Evolutionary conservation across 352 stramenopile genomes (phyloP).

Genomic region (Phytophthora megakarya): DNA sequence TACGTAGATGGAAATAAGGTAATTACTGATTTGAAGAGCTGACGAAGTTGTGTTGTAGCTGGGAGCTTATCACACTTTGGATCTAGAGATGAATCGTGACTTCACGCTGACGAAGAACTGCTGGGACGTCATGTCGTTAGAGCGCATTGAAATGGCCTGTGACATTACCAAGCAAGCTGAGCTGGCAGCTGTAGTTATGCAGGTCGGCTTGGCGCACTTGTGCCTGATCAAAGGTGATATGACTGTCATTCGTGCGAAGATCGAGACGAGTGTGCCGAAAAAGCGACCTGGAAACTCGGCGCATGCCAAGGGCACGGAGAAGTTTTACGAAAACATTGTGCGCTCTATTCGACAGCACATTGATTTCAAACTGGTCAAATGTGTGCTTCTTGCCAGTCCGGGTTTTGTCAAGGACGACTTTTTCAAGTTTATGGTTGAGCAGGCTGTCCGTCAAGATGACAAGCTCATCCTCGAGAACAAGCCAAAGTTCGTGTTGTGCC

Average conservation of each 20-base stretch:
- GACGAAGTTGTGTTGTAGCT: constrained; percentile 54
- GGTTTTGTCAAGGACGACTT: constrained; percentile 99
- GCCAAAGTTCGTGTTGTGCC: constrained; percentile 95
- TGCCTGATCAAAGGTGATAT: constrained; percentile 98
- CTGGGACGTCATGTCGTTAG: constrained; percentile 98
- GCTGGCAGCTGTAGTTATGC: constrained; percentile 97
- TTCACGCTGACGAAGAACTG: constrained; percentile 96
- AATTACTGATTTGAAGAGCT: not conserved
- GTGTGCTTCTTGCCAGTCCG: constrained; percentile 94
- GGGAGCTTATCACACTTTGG: constrained; percentile 97
- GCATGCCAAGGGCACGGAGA: constrained; percentile 93
- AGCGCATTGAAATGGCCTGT: constrained; percentile 95
- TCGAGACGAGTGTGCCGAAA: constrained; percentile 97
- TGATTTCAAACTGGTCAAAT: constrained; percentile 97
- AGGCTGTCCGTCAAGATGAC: constrained; percentile 93
- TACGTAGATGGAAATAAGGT: constrained; percentile 35
- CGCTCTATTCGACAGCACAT: constrained; percentile 95
- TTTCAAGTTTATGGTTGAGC: constrained; percentile 94
- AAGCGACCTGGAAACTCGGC: constrained; percentile 95
- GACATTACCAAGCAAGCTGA: constrained; percentile 95
- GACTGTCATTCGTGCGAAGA: constrained; percentile 94
- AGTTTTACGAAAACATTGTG: constrained; percentile 98
- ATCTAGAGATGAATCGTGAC: constrained; percentile 96
- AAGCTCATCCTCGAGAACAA: constrained; percentile 96
- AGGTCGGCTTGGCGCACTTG: constrained; percentile 94